Conservation (phyloP, 1,284 basidiomycete species). For the Trametes versicolor region DNA sequence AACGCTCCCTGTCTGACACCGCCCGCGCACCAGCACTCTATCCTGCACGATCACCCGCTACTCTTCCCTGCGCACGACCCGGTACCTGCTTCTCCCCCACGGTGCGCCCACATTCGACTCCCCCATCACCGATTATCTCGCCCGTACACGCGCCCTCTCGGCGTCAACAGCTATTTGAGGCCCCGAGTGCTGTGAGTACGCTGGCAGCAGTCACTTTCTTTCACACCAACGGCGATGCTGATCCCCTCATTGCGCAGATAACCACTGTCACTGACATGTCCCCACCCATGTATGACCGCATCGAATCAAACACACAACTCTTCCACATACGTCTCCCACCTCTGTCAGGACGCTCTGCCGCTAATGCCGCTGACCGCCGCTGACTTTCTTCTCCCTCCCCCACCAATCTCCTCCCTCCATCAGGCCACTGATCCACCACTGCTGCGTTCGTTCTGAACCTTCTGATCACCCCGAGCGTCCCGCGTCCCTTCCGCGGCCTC, state of each 20-base stretch:
- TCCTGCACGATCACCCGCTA: constrained; percentile 1
- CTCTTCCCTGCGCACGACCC: not conserved
- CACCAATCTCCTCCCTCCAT: constrained; percentile 4
- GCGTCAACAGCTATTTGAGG: not conserved
- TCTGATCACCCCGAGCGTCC: constrained; percentile 11
- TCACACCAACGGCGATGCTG: not conserved
- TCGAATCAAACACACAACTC: not conserved
- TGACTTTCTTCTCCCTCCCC: constrained; percentile 11
- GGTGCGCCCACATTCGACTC: not conserved
- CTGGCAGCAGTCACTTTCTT: not conserved
- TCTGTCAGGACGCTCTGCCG: not conserved
- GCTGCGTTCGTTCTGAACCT: constrained; percentile 1
- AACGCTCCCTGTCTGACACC: not conserved
- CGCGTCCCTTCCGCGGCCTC: not conserved
- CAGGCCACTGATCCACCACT: constrained; percentile 15
- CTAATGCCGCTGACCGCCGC: constrained; percentile 18
- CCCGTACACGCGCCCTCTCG: not conserved
- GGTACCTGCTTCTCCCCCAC: not conserved
- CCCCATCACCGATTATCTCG: not conserved
- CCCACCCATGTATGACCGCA: not conserved
- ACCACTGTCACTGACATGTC: too few relatives aligned
- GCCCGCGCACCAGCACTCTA: not conserved
- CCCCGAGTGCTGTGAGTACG: not conserved
- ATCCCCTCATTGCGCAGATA: too few relatives aligned
- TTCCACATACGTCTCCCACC: not conserved